A percentile compares a stretch with the other conserved stretches of the same genome.
Evolutionary conservation across 768 basidiomycete species (phyloP).

Genomic region (Boletus barrowsii): DNA sequence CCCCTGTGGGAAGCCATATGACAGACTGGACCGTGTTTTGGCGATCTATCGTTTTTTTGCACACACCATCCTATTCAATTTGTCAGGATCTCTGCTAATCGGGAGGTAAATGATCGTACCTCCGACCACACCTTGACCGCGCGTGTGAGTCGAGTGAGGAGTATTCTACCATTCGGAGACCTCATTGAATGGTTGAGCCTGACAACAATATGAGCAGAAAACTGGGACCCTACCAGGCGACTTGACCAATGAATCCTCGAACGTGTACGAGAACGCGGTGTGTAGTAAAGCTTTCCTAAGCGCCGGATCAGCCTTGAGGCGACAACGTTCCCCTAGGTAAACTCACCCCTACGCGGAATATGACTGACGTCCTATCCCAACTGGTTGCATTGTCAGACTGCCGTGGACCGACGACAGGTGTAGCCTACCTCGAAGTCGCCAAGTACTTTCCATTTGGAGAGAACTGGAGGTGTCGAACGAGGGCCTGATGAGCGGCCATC

Average conservation of each 20-base stretch:
- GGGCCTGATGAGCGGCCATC: slow-evolving; percentile 44
- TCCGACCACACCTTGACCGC: slow-evolving; percentile 53
- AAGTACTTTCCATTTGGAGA: slow-evolving; percentile 52
- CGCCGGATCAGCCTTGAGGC: slow-evolving; percentile 13
- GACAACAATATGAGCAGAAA: not conserved
- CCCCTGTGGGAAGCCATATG: slow-evolving; percentile 48
- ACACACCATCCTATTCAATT: slow-evolving; percentile 44
- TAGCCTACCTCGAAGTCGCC: slow-evolving; percentile 48
- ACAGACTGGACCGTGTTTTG: slow-evolving; percentile 46
- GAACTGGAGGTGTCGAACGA: slow-evolving; percentile 54
- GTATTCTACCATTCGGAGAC: slow-evolving; percentile 45
- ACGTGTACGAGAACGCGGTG: slow-evolving; percentile 51
- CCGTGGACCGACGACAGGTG: not conserved
- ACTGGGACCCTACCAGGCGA: slow-evolving; percentile 41
- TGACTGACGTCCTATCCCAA: slow-evolving; percentile 51
- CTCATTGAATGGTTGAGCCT: slow-evolving; percentile 24
- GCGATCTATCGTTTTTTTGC: slow-evolving; percentile 49
- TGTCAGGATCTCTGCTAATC: slow-evolving; percentile 4
- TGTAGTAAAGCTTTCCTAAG: slow-evolving; percentile 40
- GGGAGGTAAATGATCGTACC: slow-evolving; percentile 27
- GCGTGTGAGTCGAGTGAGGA: slow-evolving; percentile 48
- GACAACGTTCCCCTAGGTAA: slow-evolving; percentile 2
- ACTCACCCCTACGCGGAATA: slow-evolving; percentile 47
- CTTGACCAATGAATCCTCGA: slow-evolving; percentile 52
- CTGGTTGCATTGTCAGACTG: slow-evolving; percentile 24